Base-by-base conservation (phyloP, 768 basidiomycete species). In the Agrocybe chaxingu region DNA sequence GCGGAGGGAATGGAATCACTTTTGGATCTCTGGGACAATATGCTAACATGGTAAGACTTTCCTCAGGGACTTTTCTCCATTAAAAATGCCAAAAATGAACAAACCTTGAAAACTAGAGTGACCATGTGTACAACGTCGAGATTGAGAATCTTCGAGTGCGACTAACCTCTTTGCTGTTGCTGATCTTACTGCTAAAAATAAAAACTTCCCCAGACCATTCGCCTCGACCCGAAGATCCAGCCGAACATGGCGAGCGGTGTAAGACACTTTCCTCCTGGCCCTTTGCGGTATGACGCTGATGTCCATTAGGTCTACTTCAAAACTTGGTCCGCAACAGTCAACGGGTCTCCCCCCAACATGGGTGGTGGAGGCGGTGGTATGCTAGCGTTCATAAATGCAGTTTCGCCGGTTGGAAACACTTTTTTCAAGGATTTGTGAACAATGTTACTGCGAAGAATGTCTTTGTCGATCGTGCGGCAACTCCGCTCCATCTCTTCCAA, bases 21-120 rank as follows among this genome's bases (percentile, higher is more conserved):
- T 77, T 82, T 57, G 81, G 80, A 11, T 81, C 80, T 19, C 62
- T 85, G 11, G 82, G 79, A 11, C 79, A 82, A 63, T 84, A 82
- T 53, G 68, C 67, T 8, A 70, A 79, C 48, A 53, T 81, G 61
- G 79, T 82, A 52, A 51, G 66, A 46, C 6, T 11, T 18, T 40
- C 11, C 29, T 46, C 44, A 10, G 7, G 33, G 35, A 7, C 30
- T n/a, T 42, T 18, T 11, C 12, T 38, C n/a, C 29, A 13, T 24
- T 30, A 37, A 49, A 37, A 19, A 34, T 2, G 45, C 30, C 19
- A 37, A 49, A 37, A 19, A 34, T 2, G 45, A 7, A 24, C 10
- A 32, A n/a, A 33, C 2, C 16, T 48, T 40, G 12, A n/a, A 24
- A 2, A 19, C 29, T 16, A 82, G 80, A 68, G 67, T n/a, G 82